A percentile compares a stretch with the other conserved stretches of the same genome.
These are phyloP conservation scores for Eucalyptus erythrocorys DNA, from an alignment of 345 rosid genomes.

Conservation along the genomic window DNA sequence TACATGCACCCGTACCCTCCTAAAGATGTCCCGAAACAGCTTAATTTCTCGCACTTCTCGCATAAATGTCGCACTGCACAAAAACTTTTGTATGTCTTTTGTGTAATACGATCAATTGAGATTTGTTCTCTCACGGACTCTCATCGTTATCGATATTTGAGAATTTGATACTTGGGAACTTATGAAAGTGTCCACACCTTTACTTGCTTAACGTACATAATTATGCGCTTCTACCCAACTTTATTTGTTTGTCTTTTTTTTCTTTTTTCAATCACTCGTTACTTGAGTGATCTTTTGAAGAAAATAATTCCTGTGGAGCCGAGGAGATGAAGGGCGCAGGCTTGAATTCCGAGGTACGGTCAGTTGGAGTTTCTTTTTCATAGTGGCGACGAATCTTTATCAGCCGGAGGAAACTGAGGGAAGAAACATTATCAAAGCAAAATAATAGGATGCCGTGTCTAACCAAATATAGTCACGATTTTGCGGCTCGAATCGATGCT, in stretches of 20 bases:
- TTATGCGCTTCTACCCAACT: not conserved
- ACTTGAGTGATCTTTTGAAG: not conserved
- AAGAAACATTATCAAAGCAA: not conserved
- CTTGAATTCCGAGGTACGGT: not conserved
- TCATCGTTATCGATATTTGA: not conserved
- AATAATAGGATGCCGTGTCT: not conserved
- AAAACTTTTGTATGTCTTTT: not conserved
- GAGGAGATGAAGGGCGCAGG: not conserved
- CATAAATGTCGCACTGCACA: not conserved
- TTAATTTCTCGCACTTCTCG: not conserved
- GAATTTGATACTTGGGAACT: not conserved
- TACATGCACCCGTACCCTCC: not conserved
- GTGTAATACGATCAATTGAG: too few relatives aligned
- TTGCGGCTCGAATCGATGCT: not conserved
- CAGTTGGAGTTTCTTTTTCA: not conserved
- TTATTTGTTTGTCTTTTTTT: fast-evolving
- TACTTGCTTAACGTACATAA: too few relatives aligned
- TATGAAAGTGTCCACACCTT: not conserved
- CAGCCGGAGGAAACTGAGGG: not conserved
- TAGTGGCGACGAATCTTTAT: not conserved
- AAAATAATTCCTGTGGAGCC: not conserved
- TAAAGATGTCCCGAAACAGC: not conserved
- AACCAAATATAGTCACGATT: not conserved
- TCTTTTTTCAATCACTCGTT: too few relatives aligned
- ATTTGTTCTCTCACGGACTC: not conserved